Evolutionary conservation across 2,329 filamentous ascomycete species (phyloP), one percentile per base, ranked within the genome.

Genomic region (Cercospora nicotianae): DNA sequence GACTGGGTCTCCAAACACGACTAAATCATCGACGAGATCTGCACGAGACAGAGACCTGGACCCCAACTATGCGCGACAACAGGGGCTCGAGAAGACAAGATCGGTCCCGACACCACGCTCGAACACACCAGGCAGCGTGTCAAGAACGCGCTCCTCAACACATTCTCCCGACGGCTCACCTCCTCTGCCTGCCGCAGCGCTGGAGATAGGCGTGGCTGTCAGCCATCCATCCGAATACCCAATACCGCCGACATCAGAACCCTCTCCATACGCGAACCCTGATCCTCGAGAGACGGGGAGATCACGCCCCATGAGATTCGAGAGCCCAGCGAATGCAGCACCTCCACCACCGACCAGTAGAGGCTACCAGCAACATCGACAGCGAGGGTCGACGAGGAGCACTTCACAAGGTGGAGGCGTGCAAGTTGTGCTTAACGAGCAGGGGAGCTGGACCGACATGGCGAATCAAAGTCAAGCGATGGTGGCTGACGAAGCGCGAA

Each of bases 381-480:
- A 84, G 13, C 83, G 86, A 48, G 87, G 87, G 33, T 87, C 87
- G 30, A 89, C 90, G 67, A 87, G 92, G 63, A 90, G 92, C 66
- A 89, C 88, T 66, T 92, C 90, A 72, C 90, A 92, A 75, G 87
- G 90, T 3, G 94, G 94, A 63, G 94, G 94, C 18, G 89, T 97
- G 65, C 93, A 96, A 79, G 92, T 97, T 74, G 94, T 95, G 20
- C 86, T 98, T 42, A 94, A 96, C 74, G 93, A 93, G 75, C 89
- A 90, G 16, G 92, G 93, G 68, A 94, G 91, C 79, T 98, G 94
- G 94, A 94, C 91, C 58, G 92, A 96, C 70, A 86, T 97, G 78
- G 92, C 93, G 60, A 90, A 94, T 68, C 91, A 94, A 75, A 94
- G 93, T 75, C 87, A 90, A 61, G 93, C 90, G 3, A 83, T 94